Evolutionary conservation across 352 stramenopile species (phyloP), one percentile per base, ranked within the genome.

Genomic region (Blastocystis sp.): DNA sequence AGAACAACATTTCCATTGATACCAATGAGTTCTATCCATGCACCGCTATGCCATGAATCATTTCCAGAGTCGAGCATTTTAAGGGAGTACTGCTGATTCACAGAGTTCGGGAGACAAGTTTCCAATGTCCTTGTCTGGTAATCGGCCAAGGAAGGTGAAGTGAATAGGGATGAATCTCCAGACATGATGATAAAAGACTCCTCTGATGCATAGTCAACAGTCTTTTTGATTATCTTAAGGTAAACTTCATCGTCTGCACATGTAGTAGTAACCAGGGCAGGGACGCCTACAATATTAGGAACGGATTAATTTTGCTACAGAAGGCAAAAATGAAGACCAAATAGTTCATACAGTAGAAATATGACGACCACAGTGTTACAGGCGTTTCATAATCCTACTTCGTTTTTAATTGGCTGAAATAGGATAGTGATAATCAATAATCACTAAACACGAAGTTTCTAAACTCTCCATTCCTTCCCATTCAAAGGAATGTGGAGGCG

Each of bases 1-100:
- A 68, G 68, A 35, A 84, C 48, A 51, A 84, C 33, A 64, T 84
- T 84, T 15, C 73, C 73, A 64, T 84, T 66, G 9, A 66, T 27
- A 48, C 73, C 73, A 40, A 24, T 30, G n/a, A 84, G n/a, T 37
- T 27, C 59, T 3, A 84, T n/a, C 15, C 27, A 84, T 0, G 48
- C 48, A 44, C 73, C 73, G 9, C 6, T 33, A 3, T 69, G 35
- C 73, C 73, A 84, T 15, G 37, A 40, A 69, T 66, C 48, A 24
- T 37, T n/a, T 24, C 22, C 27, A 0, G 48, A 69, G 53, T 84
- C 73, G 1, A 51, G 44, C 33, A 84, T n/a, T 22, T 40, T 84
- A 30, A 84, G 19, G 1, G 22, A 54, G 17, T 84, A 84, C 53
- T 68, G 15, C 11, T 84, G n/a, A 37, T 84, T 42, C 5, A 33